These are phyloP conservation scores for Neobulgaria alba DNA, from an alignment of 2,329 filamentous ascomycete genomes.

Conservation along the genomic window DNA sequence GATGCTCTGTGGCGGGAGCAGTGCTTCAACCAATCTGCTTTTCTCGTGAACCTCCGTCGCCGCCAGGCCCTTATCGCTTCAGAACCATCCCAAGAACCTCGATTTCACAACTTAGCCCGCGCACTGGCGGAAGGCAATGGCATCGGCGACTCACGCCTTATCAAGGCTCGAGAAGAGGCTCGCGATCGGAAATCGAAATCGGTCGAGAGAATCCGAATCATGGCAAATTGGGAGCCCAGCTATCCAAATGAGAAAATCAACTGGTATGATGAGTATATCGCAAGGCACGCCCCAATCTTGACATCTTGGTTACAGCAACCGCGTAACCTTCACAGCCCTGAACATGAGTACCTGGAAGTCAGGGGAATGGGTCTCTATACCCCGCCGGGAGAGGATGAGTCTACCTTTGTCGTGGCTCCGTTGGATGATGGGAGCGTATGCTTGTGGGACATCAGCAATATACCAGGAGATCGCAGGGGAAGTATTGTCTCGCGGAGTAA, in stretches of 20 bases:
- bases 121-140: constrained; percentile 24
- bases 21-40: constrained; percentile 63
- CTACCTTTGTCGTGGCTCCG: constrained; percentile 60
- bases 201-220: constrained; percentile 43
- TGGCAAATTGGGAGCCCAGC: constrained; percentile 77
- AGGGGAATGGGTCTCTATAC: constrained; percentile 65
- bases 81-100: constrained; percentile 30
- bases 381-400: constrained; percentile 43
- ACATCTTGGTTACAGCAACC: constrained; percentile 71
- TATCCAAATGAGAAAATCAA: constrained; percentile 63
- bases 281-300: constrained; percentile 65
- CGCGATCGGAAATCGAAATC: constrained; percentile 19
- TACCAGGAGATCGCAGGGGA: constrained; percentile 45
- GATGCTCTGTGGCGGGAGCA: constrained; percentile 66
- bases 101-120: constrained; percentile 28
- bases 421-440: constrained; percentile 83
- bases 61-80: constrained; percentile 36
- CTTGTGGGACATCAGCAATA: constrained; percentile 68
- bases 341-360: constrained; percentile 50
- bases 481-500: constrained; percentile 57
- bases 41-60: constrained; percentile 52
- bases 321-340: constrained; percentile 33
- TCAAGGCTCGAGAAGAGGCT: constrained; percentile 15
- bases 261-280: constrained; percentile 87
- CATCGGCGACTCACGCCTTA: constrained; percentile 21